phyloP scores from a whole-genome alignment of 2,329 filamentous ascomycete species.

The Pseudogymnoascus sp. region DNA sequence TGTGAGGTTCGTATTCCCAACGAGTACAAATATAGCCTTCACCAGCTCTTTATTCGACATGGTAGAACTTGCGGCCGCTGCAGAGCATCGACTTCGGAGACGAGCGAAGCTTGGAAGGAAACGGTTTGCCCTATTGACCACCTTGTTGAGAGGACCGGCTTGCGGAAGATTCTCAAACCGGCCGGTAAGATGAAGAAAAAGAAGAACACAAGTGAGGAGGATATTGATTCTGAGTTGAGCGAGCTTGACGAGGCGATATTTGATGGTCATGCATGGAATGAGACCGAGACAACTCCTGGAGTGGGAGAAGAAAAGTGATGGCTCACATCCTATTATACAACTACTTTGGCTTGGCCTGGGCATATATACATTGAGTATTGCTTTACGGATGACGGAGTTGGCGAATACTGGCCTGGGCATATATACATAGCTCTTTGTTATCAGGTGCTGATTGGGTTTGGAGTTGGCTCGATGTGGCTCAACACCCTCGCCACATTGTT shows the following conservation, averaged over 20 bases:
- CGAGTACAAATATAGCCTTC: slow-evolving; percentile 46
- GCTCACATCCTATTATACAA: not conserved
- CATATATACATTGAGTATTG: not conserved
- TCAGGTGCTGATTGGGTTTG: not conserved
- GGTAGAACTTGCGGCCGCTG: slow-evolving; percentile 43
- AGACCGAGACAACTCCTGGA: not conserved
- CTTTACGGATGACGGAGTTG: not conserved
- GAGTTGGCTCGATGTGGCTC: not conserved
- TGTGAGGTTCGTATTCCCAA: slow-evolving; percentile 45
- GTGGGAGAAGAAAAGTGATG: not conserved
- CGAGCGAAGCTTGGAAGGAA: slow-evolving; percentile 54
- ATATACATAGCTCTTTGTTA: not conserved
- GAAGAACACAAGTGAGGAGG: slow-evolving; percentile 15
- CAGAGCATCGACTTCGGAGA: slow-evolving; percentile 43
- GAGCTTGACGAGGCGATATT: not conserved
- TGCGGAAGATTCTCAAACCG: slow-evolving; percentile 37
- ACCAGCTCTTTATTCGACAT: slow-evolving; percentile 47
- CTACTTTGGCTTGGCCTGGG: not conserved
- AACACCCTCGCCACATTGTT: not conserved
- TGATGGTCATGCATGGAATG: not conserved
- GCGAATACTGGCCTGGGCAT: not conserved
- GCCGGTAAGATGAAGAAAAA: slow-evolving; percentile 20
- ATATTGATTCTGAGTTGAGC: slow-evolving; percentile 12
- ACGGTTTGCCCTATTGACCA: slow-evolving; percentile 55
- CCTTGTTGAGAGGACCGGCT: slow-evolving; percentile 48